Percentiles rank a stretch among this genome's conserved stretches.
phyloP scores from a whole-genome alignment of 306 rosid species.

The Notholithocarpus densiflorus region DNA sequence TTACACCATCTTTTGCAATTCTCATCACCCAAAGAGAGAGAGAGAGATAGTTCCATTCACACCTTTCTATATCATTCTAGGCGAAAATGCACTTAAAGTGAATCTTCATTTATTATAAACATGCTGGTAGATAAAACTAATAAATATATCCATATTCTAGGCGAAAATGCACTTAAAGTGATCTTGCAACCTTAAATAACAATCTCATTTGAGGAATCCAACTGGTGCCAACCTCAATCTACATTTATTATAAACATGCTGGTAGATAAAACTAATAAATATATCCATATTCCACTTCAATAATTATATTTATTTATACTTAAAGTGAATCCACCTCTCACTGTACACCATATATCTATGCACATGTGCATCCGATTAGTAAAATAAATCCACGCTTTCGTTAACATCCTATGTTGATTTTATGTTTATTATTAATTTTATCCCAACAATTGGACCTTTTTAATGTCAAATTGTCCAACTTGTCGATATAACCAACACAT shows the following conservation, averaged over 20 bases:
- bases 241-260: neutral
- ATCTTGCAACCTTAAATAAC: constrained; percentile 11
- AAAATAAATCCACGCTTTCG: constrained; percentile 1
- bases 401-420: constrained; percentile 24
- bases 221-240: constrained; percentile 19
- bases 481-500: constrained; percentile 3
- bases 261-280: neutral
- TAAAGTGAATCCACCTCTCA: neutral
- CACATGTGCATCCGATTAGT: neutral
- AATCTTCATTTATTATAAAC: neutral
- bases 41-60: neutral
- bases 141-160: neutral
- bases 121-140: neutral
- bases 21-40: neutral
- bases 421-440: neutral
- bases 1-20: too few species aligned
- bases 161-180: too few species aligned
- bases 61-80: too few species aligned
- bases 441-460: neutral
- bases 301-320: neutral
- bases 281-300: neutral
- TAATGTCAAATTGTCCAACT: constrained; percentile 12
- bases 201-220: neutral
- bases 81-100: too few species aligned
- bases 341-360: neutral